Base-by-base conservation (phyloP, 441 rosid species). In the Populus hybrid region DNA sequence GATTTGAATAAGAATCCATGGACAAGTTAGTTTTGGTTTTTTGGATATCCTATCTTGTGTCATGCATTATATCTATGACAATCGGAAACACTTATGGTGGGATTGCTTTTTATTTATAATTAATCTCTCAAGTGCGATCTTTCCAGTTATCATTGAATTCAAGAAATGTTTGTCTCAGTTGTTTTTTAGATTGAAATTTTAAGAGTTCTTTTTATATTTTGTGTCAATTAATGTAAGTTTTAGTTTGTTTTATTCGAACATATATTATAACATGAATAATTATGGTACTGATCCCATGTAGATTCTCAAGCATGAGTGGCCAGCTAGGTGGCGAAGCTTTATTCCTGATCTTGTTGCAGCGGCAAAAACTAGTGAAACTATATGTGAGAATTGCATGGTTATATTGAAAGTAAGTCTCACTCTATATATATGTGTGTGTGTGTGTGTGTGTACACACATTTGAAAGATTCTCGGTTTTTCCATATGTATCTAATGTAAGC, bases 251-350 rank as follows among this genome's bases (percentile, higher is more conserved):
- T 53, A 53, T 53, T 53, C n/a, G 7, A 53, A 53, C n/a, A 16
- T 2, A 16, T 53, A 16, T 53, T 18, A 53, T 53, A 53, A 53
- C 61, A 53, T 53, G 61, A 53, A 53, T 16, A 53, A 53, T 53
- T 53, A 53, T 16, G n/a, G 61, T 16, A 5, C 21, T 53, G 3
- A 16, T 24, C 1, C 21, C 8, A 66, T 81, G 66, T 28, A 97
- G 99, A 95, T 97, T 81, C 82, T 97, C 83, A 97, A 97, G 86
- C 99, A 97, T 83, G 99, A 97, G 79, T 97, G 99, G 99, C 99
- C 99, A 42, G 87, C 90, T 76, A 93, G 98, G 81, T 97, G 99
- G 99, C 87, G 85, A 80, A 93, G 98, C 87, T 97, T 97, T 85
- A 91, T 97, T 81, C 99, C 99, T 46, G 99, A 95, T 87, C 95